Percentiles rank a stretch among this genome's conserved stretches.
Evolutionary conservation across 169 alveolate genomes (phyloP).

Genomic region (Blepharisma undulans): DNA sequence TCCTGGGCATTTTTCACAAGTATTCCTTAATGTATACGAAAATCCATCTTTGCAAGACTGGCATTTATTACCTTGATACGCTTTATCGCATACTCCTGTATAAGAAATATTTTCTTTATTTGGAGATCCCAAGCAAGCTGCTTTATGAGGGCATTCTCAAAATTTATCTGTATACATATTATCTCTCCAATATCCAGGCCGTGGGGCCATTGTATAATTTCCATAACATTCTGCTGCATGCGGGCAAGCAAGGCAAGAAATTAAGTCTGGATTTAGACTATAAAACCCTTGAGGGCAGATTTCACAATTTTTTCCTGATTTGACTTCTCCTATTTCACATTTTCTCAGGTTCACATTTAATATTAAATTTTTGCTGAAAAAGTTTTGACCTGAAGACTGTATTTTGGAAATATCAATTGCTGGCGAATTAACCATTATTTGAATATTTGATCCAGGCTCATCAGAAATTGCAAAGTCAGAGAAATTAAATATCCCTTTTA

Average conservation of each 20-base stretch:
- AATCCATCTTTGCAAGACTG: conserved; percentile 45
- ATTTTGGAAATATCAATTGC: neutral
- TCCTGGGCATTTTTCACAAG: conserved; percentile 55
- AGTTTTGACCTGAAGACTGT: neutral
- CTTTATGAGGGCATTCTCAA: neutral
- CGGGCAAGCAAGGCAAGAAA: neutral
- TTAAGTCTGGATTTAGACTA: neutral
- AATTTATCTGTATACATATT: neutral
- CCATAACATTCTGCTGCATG: neutral
- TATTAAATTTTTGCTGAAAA: neutral
- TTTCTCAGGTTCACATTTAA: neutral
- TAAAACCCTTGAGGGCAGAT: conserved; percentile 9
- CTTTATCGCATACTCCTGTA: conserved; percentile 49
- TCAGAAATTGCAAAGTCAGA: neutral
- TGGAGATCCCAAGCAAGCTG: conserved; percentile 51
- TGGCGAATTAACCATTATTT: neutral
- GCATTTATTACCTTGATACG: conserved; percentile 58
- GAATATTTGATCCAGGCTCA: neutral
- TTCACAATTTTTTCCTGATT: neutral
- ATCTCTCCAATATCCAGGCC: conserved; percentile 19
- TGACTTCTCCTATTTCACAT: neutral
- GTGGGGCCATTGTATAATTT: neutral
- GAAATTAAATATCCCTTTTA: neutral
- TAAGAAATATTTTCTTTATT: neutral
- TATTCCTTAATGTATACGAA: conserved; percentile 19